phyloP scores from a whole-genome alignment of 441 rosid species.

The Bruguiera hainesii region DNA sequence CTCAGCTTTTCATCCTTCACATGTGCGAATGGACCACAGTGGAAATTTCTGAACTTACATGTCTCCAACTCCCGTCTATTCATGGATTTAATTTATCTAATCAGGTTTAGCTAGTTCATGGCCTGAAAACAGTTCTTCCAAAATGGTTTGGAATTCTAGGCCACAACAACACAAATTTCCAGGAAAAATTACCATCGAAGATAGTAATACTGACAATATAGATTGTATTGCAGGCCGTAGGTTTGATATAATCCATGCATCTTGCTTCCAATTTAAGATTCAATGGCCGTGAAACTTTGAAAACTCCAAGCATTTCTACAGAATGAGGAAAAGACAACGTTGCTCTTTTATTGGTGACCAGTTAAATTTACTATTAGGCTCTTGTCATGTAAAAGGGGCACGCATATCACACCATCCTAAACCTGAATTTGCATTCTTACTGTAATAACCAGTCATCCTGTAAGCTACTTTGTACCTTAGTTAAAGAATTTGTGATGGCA shows the following conservation, averaged over 20 bases:
- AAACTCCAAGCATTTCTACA: not conserved
- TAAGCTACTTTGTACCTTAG: no score
- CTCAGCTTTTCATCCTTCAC: constrained; percentile 11
- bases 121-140: no score
- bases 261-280: not conserved
- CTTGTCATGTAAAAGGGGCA: not conserved
- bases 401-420: not conserved
- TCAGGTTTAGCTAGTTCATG: not conserved
- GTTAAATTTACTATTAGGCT: not conserved
- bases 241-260: not conserved
- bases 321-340: not conserved
- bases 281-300: not conserved
- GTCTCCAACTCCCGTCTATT: constrained; percentile 2
- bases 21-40: constrained; percentile 29
- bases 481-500: no score
- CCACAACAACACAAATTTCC: not conserved
- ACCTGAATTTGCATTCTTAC: no score
- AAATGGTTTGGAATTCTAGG: not conserved
- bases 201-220: not conserved
- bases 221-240: not conserved
- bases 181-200: not conserved
- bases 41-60: not conserved
- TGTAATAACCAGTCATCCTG: no score
- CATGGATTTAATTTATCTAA: not conserved
- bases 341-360: not conserved